Evolutionary conservation across 305 asterid genomes (phyloP).

Genomic region (Coffea humblotiana): DNA sequence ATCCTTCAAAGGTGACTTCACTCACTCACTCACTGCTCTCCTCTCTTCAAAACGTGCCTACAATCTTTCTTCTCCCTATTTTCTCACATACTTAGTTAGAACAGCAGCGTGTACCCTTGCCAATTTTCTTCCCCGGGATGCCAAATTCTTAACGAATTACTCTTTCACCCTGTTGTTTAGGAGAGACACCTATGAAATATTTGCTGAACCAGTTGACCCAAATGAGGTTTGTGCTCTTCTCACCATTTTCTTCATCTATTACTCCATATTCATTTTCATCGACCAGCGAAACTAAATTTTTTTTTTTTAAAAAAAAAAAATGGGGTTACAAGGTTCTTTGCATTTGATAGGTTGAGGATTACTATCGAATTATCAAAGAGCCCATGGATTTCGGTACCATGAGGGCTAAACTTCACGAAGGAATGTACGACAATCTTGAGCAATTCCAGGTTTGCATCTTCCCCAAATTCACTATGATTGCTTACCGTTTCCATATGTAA

Average conservation of each 20-base stretch:
- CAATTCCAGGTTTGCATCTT: constrained; percentile 60
- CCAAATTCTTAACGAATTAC: not conserved
- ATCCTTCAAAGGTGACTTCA: not conserved
- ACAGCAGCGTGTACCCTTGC: not conserved
- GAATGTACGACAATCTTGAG: constrained; percentile 65
- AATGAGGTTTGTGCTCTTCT: not conserved
- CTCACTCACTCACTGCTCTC: not conserved
- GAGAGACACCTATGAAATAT: not conserved
- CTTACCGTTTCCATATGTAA: not conserved
- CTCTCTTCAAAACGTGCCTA: not conserved
- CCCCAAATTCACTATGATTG: no score
- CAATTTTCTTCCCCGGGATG: not conserved
- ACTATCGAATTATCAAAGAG: constrained; percentile 69
- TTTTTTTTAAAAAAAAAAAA: no score
- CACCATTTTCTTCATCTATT: not conserved
- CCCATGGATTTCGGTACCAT: constrained; percentile 96
- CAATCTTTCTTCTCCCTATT: not conserved
- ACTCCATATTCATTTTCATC: not conserved
- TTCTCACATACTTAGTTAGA: no score
- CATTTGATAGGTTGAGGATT: constrained; percentile 63
- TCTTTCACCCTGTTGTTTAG: not conserved
- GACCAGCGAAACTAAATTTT: not conserved
- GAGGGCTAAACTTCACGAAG: constrained; percentile 94
- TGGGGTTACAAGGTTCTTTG: not conserved
- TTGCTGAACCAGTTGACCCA: not conserved